Percentiles rank a stretch among this genome's conserved stretches.
phyloP scores from a whole-genome alignment of 257 asterid species.

The Fraxinus cuspidata region DNA sequence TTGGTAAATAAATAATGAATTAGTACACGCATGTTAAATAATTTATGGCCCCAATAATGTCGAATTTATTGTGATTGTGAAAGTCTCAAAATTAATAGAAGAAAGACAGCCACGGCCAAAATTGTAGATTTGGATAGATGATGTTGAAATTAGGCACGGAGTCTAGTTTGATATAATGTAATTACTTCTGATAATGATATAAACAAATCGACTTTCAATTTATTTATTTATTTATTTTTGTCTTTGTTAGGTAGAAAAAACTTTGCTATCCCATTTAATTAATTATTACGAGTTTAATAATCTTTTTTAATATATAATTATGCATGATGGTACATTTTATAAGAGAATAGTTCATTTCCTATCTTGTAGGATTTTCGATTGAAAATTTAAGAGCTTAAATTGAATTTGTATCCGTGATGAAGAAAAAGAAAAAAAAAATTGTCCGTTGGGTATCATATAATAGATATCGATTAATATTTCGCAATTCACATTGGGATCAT shows the following conservation, averaged over 20 bases:
- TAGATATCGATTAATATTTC: too few species aligned
- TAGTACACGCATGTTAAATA: conserved; percentile 7
- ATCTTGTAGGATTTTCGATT: background rate
- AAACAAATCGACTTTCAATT: conserved; percentile 11
- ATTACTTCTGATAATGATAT: conserved; percentile 10
- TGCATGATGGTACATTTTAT: background rate
- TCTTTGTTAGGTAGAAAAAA: conserved; percentile 34
- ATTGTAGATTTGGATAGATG: conserved; percentile 34
- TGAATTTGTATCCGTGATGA: too few species aligned
- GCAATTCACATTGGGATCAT: too few species aligned
- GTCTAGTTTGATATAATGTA: background rate
- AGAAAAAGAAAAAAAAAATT: too few species aligned
- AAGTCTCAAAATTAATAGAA: conserved; percentile 18
- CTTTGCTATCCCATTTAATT: background rate
- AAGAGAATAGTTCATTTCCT: background rate
- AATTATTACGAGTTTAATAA: background rate
- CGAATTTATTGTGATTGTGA: conserved; percentile 26
- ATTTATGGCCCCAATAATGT: conserved; percentile 27
- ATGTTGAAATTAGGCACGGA: conserved; percentile 17
- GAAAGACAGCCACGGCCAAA: conserved; percentile 59
- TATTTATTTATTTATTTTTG: background rate
- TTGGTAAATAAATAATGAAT: background rate
- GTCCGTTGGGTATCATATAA: too few species aligned
- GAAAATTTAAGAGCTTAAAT: background rate
- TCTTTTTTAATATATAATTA: background rate